Evolutionary conservation across 768 basidiomycete genomes (phyloP).

Genomic region (Tylopilus plumbeoviolaceoides): DNA sequence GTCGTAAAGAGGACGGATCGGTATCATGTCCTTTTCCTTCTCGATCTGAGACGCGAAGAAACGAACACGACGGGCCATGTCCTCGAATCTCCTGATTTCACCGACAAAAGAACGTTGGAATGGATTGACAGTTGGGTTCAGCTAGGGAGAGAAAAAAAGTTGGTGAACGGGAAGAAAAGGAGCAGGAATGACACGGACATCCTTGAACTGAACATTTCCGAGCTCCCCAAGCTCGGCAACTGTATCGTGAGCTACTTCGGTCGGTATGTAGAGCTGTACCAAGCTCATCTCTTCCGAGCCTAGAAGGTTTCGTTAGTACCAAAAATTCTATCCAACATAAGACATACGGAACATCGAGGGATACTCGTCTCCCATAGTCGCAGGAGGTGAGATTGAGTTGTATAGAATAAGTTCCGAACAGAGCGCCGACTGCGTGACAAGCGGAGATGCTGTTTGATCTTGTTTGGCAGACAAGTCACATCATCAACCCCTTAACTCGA

Average conservation of each 20-base stretch:
- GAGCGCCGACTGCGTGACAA: too few species aligned
- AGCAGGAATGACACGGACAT: conserved; percentile 53
- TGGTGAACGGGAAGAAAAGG: conserved; percentile 2
- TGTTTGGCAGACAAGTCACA: conserved; percentile 15
- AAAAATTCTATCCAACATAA: background rate
- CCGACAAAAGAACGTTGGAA: conserved; percentile 98
- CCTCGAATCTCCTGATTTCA: conserved; percentile 91
- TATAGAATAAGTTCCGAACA: background rate
- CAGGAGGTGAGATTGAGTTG: background rate
- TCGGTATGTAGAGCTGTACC: conserved; percentile 94
- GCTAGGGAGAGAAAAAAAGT: conserved; percentile 38
- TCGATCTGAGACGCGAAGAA: conserved; percentile 86
- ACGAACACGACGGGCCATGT: conserved; percentile 91
- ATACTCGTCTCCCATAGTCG: conserved; percentile 69
- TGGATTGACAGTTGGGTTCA: conserved; percentile 92
- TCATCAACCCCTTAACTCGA: background rate
- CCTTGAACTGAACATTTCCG: conserved; percentile 95
- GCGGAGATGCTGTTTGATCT: conserved; percentile 13
- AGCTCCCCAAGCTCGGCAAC: conserved; percentile 94
- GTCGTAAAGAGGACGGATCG: conserved; percentile 81
- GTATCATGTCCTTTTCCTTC: conserved; percentile 78
- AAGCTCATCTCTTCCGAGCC: conserved; percentile 98
- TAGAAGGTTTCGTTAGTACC: conserved; percentile 29
- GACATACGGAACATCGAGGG: conserved; percentile 75
- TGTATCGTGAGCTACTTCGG: conserved; percentile 96